Percentiles rank a stretch among this genome's conserved stretches.
Conservation (phyloP, 169 alveolate genomes). For the Plasmodium gallinaceum region DNA sequence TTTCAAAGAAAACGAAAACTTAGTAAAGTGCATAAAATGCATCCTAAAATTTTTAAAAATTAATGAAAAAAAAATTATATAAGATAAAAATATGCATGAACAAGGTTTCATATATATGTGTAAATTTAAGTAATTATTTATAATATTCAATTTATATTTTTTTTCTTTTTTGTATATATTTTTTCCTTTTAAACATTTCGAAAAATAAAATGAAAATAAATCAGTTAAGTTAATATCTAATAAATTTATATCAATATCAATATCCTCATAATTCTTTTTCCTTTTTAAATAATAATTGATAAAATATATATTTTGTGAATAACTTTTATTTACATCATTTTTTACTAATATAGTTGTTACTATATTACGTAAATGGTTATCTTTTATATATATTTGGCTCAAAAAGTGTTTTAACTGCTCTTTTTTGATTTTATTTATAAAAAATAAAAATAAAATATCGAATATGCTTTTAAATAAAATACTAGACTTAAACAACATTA, state of each 20-base stretch:
- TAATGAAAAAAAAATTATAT: conserved; percentile 37
- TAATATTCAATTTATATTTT: neutral
- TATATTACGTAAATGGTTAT: conserved; percentile 12
- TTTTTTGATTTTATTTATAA: conserved; percentile 13
- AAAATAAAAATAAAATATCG: conserved; percentile 52
- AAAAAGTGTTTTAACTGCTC: conserved; percentile 8
- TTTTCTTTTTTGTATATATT: neutral
- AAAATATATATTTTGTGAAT: conserved; percentile 5
- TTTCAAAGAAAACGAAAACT: conserved; percentile 43
- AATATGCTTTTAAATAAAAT: conserved; percentile 16
- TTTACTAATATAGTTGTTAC: conserved; percentile 29
- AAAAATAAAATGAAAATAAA: conserved; percentile 39
- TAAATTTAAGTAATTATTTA: neutral
- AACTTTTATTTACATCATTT: neutral
- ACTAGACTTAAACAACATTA: conserved; percentile 22
- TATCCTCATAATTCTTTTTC: neutral
- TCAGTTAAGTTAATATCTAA: conserved; percentile 6
- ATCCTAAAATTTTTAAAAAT: conserved; percentile 56
- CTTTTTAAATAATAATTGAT: conserved; percentile 56
- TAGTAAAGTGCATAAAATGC: conserved; percentile 73
- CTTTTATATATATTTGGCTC: conserved; percentile 12
- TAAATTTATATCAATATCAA: neutral
- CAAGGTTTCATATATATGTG: conserved; percentile 43
- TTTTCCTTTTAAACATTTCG: neutral
- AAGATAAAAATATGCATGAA: conserved; percentile 56